These are phyloP conservation scores for Dactylis glomerata DNA, from an alignment of 176 grass and related monocot species.

Conservation along the genomic window DNA sequence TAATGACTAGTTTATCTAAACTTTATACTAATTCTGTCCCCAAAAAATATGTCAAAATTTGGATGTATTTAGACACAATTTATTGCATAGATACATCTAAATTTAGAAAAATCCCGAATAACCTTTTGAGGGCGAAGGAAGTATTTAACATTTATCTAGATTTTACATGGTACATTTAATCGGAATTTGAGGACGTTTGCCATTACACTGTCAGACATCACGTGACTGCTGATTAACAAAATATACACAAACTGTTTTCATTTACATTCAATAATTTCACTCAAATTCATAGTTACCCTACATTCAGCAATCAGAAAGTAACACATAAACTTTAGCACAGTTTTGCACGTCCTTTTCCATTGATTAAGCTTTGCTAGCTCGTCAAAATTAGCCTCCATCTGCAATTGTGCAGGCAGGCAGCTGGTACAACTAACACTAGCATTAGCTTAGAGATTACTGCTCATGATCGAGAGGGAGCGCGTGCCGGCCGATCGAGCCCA, in stretches of 20 bases:
- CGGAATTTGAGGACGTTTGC: too few relatives aligned
- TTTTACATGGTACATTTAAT: too few relatives aligned
- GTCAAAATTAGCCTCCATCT: neutral
- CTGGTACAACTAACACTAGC: neutral
- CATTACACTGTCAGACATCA: too few relatives aligned
- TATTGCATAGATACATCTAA: too few relatives aligned
- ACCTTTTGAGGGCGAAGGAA: too few relatives aligned
- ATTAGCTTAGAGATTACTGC: neutral
- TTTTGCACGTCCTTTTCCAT: neutral
- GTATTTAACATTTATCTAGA: too few relatives aligned
- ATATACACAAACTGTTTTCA: neutral
- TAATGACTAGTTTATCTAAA: too few relatives aligned
- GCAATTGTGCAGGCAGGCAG: neutral
- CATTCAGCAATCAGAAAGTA: neutral
- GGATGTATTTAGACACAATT: too few relatives aligned
- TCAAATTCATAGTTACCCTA: neutral
- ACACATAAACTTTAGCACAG: neutral
- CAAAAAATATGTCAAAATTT: too few relatives aligned
- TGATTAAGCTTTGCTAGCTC: neutral
- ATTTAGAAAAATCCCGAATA: too few relatives aligned
- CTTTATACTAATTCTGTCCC: too few relatives aligned
- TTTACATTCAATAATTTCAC: neutral
- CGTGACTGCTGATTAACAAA: too few relatives aligned
- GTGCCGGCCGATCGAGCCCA: neutral
- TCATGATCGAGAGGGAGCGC: neutral